Evolutionary conservation across 371 early-diverging fungal species (phyloP), one percentile per base, ranked within the genome.

Genomic region (Saksenaea vasiformis): DNA sequence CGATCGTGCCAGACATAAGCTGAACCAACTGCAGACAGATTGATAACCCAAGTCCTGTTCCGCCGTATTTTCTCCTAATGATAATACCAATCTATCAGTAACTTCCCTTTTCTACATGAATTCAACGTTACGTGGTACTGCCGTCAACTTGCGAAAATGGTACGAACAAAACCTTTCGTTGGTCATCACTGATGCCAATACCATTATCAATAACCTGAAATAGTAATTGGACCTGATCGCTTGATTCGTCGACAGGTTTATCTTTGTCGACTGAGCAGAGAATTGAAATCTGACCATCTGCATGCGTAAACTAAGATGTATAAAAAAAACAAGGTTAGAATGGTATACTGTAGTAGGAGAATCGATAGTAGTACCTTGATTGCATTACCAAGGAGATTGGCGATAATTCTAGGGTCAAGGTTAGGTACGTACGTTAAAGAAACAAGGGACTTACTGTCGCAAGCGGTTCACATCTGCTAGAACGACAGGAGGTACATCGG

Each of bases 11-110:
- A 38, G 80, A 67, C 87, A 87, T 85, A 2, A 83, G 71, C 13
- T 80, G 64, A 4, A 85, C 83, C 19, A 88, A 61, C 54, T 82
- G 80, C 7, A 82, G 65, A 62, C 84, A 83, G 37, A 88, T 87
- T n/a, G 82, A 78, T 5, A 88, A 69, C 0, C 89, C 89, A 7
- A 88, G 67, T 9, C 89, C 89, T 4, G 87, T 86, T 3, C 89
- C 89, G 36, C 87, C 87, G 62, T 84, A 87, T 63, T 80, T 84
- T 24, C 86, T 83, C 7, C 74, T 77, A 66, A 5, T n/a, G n/a
- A 57, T 10, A 47, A 59, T n/a, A n/a, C n/a, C n/a, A 17, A 59
- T 37, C 13, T 58, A 5, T 51, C 31, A 28, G 10, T 11, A 37
- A 39, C 26, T 27, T 59, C 43, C 28, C 35, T 27, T 54, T 13